Evolutionary conservation across 225 moss, liverwort and hornwort species (phyloP).

Genomic region (Marchantia polymorpha): DNA sequence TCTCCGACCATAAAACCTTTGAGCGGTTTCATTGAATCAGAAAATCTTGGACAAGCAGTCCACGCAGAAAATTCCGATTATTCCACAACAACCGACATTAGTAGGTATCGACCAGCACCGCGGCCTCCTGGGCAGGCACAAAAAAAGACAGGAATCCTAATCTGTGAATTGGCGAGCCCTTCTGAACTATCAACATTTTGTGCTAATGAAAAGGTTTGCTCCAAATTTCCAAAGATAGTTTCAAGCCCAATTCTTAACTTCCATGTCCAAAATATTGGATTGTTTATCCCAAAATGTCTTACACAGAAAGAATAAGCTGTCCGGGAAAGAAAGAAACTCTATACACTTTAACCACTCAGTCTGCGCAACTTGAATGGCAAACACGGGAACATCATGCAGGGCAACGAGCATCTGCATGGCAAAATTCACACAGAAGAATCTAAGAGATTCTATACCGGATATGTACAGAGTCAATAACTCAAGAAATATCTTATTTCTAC

Average conservation of each 20-base stretch:
- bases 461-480: constrained; percentile 5
- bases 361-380: constrained; percentile 50
- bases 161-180: not conserved
- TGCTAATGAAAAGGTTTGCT: too few relatives aligned
- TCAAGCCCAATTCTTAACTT: not conserved
- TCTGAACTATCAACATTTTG: not conserved
- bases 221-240: not conserved
- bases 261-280: not conserved
- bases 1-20: not conserved
- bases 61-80: not conserved
- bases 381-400: constrained; percentile 48
- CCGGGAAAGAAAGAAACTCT: not conserved
- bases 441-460: constrained; percentile 9
- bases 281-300: constrained; percentile 4
- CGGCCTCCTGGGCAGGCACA: not conserved
- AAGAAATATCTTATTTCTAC: not conserved
- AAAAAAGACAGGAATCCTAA: not conserved
- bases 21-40: not conserved
- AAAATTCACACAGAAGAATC: constrained; percentile 19
- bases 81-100: not conserved
- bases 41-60: not conserved
- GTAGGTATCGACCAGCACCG: not conserved
- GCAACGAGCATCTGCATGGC: constrained; percentile 43
- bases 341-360: constrained; percentile 33
- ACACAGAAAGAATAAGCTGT: not conserved